phyloP scores from a whole-genome alignment of 2,329 filamentous ascomycete genomes.

The Aspergillus sp. region DNA sequence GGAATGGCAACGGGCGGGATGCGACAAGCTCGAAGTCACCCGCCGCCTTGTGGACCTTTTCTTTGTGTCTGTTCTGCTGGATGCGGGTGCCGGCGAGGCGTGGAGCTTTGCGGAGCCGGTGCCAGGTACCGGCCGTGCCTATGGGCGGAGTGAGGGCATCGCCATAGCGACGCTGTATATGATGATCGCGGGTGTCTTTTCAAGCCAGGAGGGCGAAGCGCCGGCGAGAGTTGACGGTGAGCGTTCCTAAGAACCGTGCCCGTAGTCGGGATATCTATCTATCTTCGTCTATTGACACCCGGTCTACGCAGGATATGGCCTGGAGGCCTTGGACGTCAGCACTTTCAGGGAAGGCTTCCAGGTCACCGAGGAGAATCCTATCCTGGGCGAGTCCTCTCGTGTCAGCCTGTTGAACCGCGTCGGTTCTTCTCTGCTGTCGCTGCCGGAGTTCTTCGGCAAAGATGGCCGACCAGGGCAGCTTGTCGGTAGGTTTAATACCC shows the following conservation, averaged over 20 bases:
- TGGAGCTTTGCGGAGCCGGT: conserved; percentile 43
- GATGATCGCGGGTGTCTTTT: conserved; percentile 38
- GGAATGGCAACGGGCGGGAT: conserved; percentile 35
- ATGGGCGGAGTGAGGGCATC: conserved; percentile 43
- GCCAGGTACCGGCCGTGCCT: conserved; percentile 18
- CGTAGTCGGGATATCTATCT: too few relatives aligned
- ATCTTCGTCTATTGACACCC: conserved; percentile 1
- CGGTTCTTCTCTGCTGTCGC: conserved; percentile 32
- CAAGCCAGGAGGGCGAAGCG: conserved; percentile 8
- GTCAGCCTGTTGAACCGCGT: conserved; percentile 35
- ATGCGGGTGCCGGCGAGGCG: conserved; percentile 45
- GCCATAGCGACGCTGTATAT: conserved; percentile 44
- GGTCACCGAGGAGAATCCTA: conserved; percentile 35
- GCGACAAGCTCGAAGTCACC: conserved; percentile 42
- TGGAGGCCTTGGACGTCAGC: conserved; percentile 25
- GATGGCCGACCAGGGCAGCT: conserved; percentile 40
- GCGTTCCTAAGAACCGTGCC: neutral
- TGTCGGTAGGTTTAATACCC: conserved; percentile 39
- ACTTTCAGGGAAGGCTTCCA: conserved; percentile 36
- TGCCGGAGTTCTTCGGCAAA: conserved; percentile 34
- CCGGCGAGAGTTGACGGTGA: conserved; percentile 29
- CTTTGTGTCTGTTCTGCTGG: conserved; percentile 51
- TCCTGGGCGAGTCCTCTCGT: conserved; percentile 39
- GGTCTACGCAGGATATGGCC: conserved; percentile 19
- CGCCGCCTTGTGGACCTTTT: conserved; percentile 54